phyloP scores from a whole-genome alignment of 202 grass and related monocot genomes.

The Elaeis oleifera region DNA sequence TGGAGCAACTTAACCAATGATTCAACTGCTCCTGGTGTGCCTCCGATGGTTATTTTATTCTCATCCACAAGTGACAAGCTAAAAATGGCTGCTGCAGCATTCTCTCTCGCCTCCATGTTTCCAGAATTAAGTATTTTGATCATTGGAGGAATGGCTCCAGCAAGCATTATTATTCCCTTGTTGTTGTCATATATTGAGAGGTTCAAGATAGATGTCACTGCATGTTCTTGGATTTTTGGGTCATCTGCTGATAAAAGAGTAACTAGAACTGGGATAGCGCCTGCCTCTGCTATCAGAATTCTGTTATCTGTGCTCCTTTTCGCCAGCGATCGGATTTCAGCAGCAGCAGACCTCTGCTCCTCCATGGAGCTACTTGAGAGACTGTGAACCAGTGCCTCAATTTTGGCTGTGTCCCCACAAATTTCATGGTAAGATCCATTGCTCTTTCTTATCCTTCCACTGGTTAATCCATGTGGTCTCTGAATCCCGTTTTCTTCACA shows the following conservation, averaged over 20 bases:
- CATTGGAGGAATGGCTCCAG: conserved; percentile 69
- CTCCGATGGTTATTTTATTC: conserved; percentile 94
- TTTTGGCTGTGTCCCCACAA: conserved; percentile 48
- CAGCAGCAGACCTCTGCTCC: conserved; percentile 69
- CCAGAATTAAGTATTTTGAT: conserved; percentile 58
- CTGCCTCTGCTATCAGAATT: conserved; percentile 72
- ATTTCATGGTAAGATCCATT: conserved; percentile 63
- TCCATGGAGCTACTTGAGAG: conserved; percentile 68
- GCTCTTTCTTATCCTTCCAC: conserved; percentile 34
- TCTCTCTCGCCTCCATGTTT: conserved; percentile 95
- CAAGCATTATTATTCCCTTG: conserved; percentile 84
- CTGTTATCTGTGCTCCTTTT: conserved; percentile 86
- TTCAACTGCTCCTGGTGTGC: conserved; percentile 72
- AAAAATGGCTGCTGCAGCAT: conserved; percentile 91
- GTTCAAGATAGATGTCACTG: conserved; percentile 79
- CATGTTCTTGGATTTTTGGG: conserved; percentile 81
- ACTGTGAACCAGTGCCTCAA: conserved; percentile 58
- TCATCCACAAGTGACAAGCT: conserved; percentile 80
- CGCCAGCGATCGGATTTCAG: conserved; percentile 82
- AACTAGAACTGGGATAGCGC: conserved; percentile 71
- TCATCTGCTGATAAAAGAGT: conserved; percentile 69
- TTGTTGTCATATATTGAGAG: conserved; percentile 97
- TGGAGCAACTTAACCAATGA: conserved; percentile 69
- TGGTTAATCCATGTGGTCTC: conserved; percentile 46
- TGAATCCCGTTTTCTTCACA: conserved; percentile 75